A percentile compares a stretch with the other conserved stretches of the same genome.
Evolutionary conservation across 768 basidiomycete genomes (phyloP).

Genomic region (Russula vinacea): DNA sequence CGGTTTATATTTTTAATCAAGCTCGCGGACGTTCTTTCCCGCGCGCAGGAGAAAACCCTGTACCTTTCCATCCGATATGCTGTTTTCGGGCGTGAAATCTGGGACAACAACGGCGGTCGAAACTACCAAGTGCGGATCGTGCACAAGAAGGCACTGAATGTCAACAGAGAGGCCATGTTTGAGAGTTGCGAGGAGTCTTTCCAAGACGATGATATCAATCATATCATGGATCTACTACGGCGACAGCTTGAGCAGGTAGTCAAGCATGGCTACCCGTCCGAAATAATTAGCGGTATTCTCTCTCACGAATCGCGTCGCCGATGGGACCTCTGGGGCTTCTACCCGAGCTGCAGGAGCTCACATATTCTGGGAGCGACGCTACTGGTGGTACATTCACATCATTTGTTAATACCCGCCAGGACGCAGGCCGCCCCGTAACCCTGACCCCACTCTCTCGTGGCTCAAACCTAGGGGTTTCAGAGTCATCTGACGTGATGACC

Average conservation of each 20-base stretch:
- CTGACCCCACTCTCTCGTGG: too few species aligned
- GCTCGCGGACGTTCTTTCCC: slow-evolving; percentile 69
- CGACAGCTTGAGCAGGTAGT: slow-evolving; percentile 66
- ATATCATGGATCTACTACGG: slow-evolving; percentile 60
- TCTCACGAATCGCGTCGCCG: slow-evolving; percentile 28
- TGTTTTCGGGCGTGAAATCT: slow-evolving; percentile 70
- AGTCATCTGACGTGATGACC: too few species aligned
- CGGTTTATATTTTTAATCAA: slow-evolving; percentile 77
- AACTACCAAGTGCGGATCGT: slow-evolving; percentile 79
- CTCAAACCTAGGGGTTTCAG: too few species aligned
- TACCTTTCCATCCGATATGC: slow-evolving; percentile 71
- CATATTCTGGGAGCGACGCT: too few species aligned
- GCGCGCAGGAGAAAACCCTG: slow-evolving; percentile 81
- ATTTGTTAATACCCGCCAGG: too few species aligned
- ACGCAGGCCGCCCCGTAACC: too few species aligned
- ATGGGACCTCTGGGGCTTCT: slow-evolving; percentile 17
- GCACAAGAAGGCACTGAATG: slow-evolving; percentile 36
- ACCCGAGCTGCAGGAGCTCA: too few species aligned
- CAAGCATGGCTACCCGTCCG: slow-evolving; percentile 31
- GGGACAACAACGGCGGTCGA: slow-evolving; percentile 84
- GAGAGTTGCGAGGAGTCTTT: slow-evolving; percentile 3
- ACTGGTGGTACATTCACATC: too few species aligned
- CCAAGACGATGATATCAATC: slow-evolving; percentile 38
- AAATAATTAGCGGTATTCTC: slow-evolving; percentile 39
- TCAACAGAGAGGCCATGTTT: slow-evolving; percentile 29